Conservation (phyloP, 2,329 filamentous ascomycete species). For the Coniella lustricola region DNA sequence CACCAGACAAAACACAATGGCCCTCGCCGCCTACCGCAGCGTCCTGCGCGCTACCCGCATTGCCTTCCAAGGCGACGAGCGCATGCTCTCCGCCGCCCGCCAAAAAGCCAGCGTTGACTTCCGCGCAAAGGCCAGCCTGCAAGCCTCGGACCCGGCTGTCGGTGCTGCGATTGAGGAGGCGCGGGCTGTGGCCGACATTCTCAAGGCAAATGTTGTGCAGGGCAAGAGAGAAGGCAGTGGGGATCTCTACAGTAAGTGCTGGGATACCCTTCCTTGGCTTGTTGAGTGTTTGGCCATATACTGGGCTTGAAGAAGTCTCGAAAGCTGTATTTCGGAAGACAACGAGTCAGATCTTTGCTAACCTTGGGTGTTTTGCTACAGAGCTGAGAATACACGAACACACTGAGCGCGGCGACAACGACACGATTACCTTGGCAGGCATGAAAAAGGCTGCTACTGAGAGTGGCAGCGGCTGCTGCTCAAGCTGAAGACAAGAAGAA, state of each 20-base stretch:
- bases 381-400: slow-evolving; percentile 83
- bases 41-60: slow-evolving; percentile 73
- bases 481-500: background rate
- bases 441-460: slow-evolving; percentile 27
- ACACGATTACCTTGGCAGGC: slow-evolving; percentile 65
- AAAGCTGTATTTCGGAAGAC: background rate
- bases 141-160: slow-evolving; percentile 50
- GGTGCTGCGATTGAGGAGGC: slow-evolving; percentile 67
- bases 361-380: slow-evolving; percentile 28
- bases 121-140: slow-evolving; percentile 55
- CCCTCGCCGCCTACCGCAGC: slow-evolving; percentile 70
- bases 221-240: slow-evolving; percentile 47
- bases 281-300: too few relatives aligned
- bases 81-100: slow-evolving; percentile 63
- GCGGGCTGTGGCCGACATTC: slow-evolving; percentile 70
- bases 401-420: slow-evolving; percentile 89
- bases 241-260: slow-evolving; percentile 48
- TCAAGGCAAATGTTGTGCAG: slow-evolving; percentile 84
- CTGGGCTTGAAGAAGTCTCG: too few relatives aligned
- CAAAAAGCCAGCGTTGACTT: slow-evolving; percentile 68
- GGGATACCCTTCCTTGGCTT: background rate
- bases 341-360: background rate
- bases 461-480: slow-evolving; percentile 21
- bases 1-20: slow-evolving; percentile 38
- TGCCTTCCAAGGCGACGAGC: slow-evolving; percentile 74